These are phyloP conservation scores for Echeveria elegans DNA, from an alignment of 164 flowering plant species.

Conservation along the genomic window DNA sequence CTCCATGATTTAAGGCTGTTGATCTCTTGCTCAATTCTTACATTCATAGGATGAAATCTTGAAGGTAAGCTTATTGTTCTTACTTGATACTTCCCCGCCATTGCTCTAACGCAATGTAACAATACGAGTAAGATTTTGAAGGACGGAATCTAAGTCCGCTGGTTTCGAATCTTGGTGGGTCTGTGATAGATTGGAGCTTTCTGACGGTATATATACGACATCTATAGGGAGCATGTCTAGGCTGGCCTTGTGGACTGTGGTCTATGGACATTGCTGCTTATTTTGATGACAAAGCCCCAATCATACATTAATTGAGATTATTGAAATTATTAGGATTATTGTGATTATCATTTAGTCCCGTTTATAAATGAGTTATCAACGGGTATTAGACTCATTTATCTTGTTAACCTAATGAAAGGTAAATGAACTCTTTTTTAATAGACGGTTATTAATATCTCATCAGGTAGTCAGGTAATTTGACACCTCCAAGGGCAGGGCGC, in stretches of 20 bases:
- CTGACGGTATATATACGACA: constrained; percentile 1
- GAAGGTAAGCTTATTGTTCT: constrained; percentile 41
- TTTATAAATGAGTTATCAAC: too few relatives aligned
- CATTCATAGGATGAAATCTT: constrained; percentile 26
- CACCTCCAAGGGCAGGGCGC: too few relatives aligned
- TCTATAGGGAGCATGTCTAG: neutral
- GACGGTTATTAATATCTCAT: too few relatives aligned
- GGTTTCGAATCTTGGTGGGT: neutral
- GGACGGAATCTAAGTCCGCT: too few relatives aligned
- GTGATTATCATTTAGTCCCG: too few relatives aligned
- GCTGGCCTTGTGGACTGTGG: constrained; percentile 10
- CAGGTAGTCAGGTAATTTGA: too few relatives aligned
- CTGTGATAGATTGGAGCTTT: neutral
- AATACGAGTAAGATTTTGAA: too few relatives aligned
- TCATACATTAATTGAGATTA: constrained; percentile 9
- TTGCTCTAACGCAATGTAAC: neutral
- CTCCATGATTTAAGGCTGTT: constrained; percentile 21
- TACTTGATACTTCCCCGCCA: constrained; percentile 5
- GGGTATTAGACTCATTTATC: too few relatives aligned
- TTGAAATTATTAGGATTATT: too few relatives aligned
- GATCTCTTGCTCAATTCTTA: constrained; percentile 24
- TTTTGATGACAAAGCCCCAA: constrained; percentile 13
- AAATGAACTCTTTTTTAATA: too few relatives aligned
- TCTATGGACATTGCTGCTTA: constrained; percentile 11
- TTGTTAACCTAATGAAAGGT: too few relatives aligned